phyloP scores from a whole-genome alignment of 2,329 filamentous ascomycete genomes.

The Graphilbum sp. region DNA sequence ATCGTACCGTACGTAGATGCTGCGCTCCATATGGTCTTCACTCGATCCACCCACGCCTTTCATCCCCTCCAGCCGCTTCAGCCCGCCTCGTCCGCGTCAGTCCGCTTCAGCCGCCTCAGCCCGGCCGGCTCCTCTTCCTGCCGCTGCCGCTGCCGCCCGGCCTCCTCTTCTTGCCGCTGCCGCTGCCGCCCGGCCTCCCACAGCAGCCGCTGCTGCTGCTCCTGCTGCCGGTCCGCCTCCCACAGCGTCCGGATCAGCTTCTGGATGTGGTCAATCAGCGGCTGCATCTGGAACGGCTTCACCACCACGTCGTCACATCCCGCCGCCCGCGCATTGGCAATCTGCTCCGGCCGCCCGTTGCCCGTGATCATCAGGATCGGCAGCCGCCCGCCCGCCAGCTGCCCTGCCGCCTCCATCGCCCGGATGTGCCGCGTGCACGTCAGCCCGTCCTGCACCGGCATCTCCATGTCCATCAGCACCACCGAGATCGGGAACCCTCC shows the following conservation, averaged over 20 bases:
- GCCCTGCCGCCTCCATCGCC: constrained; percentile 37
- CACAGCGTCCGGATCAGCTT: constrained; percentile 20
- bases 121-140: no score
- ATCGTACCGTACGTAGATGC: no score
- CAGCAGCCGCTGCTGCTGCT: background rate
- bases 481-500: constrained; percentile 31
- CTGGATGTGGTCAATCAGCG: constrained; percentile 43
- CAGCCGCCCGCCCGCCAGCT: constrained; percentile 33
- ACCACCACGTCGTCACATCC: constrained; percentile 49
- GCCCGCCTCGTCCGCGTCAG: no score
- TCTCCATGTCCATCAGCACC: constrained; percentile 62
- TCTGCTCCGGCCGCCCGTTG: constrained; percentile 48
- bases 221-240: constrained; percentile 2
- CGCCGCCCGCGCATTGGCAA: constrained; percentile 30
- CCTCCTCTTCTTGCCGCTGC: background rate
- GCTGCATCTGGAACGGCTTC: constrained; percentile 53
- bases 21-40: no score
- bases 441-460: constrained; percentile 58
- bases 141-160: no score
- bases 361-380: constrained; percentile 53
- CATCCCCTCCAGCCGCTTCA: no score
- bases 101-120: no score
- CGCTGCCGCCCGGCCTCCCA: constrained; percentile 5
- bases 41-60: no score
- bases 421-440: constrained; percentile 50